These are phyloP conservation scores for Tetrahymena borealis DNA, from an alignment of 73 alveolate genomes.

Conservation along the genomic window DNA sequence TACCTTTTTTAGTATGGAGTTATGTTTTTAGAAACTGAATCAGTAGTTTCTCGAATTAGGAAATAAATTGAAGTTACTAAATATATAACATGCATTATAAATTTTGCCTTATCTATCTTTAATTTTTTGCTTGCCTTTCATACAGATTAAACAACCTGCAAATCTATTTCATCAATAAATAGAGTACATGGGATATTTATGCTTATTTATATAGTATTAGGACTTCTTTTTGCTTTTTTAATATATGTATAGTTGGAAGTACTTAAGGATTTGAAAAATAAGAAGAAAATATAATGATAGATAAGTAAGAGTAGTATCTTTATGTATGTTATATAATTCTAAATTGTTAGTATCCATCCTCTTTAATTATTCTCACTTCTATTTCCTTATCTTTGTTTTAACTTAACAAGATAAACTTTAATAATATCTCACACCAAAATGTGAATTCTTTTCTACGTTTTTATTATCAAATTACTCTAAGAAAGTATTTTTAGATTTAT, in stretches of 20 bases:
- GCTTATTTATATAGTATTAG: not conserved
- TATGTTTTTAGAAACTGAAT: not conserved
- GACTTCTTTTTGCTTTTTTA: not conserved
- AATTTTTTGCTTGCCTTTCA: not conserved
- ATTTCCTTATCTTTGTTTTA: too few species aligned
- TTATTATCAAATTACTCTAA: too few species aligned
- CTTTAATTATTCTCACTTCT: too few species aligned
- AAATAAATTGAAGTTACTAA: not conserved
- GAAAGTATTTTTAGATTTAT: too few species aligned
- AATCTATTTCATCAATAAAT: not conserved
- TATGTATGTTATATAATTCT: too few species aligned
- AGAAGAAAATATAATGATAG: not conserved
- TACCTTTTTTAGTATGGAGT: not conserved
- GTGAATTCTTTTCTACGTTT: too few species aligned
- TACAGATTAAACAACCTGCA: not conserved
- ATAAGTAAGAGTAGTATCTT: too few species aligned
- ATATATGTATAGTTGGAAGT: not conserved
- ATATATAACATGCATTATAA: not conserved
- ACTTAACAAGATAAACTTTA: too few species aligned
- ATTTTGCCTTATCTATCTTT: not conserved
- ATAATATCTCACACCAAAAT: too few species aligned
- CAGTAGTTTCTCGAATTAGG: not conserved
- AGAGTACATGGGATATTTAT: not conserved
- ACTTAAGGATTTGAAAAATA: not conserved
- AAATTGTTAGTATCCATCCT: too few species aligned